Conservation (phyloP, 371 early-diverging fungal genomes). For the Chytridium lagenaria region DNA sequence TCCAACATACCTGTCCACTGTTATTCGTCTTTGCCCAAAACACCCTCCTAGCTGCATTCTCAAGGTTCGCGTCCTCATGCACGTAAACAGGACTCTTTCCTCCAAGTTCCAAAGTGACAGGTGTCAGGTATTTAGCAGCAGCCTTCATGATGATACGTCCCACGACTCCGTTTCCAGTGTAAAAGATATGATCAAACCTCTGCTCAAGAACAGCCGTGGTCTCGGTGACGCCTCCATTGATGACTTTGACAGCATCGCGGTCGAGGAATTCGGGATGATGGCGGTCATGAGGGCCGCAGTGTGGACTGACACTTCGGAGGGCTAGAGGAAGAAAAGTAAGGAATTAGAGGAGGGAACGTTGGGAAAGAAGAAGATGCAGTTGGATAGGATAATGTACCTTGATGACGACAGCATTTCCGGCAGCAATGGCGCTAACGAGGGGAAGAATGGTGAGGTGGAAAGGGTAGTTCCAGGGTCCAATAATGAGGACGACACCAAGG, state of each 20-base stretch:
- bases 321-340: too few relatives aligned
- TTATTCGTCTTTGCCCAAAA: not conserved
- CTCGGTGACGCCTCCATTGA: slow-evolving; percentile 82
- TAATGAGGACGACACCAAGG: slow-evolving; percentile 73
- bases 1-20: slow-evolving; percentile 54
- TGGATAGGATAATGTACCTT: too few relatives aligned
- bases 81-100: slow-evolving; percentile 65
- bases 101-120: slow-evolving; percentile 88
- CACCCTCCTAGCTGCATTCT: not conserved
- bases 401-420: slow-evolving; percentile 83
- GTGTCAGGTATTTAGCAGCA: slow-evolving; percentile 77
- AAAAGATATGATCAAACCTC: slow-evolving; percentile 85
- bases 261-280: slow-evolving; percentile 79
- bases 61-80: not conserved
- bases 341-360: too few relatives aligned
- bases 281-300: slow-evolving; percentile 70
- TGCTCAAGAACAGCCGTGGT: slow-evolving; percentile 75
- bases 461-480: slow-evolving; percentile 55
- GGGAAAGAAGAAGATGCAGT: too few relatives aligned
- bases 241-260: slow-evolving; percentile 63
- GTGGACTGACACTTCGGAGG: slow-evolving; percentile 82
- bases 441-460: slow-evolving; percentile 73
- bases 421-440: slow-evolving; percentile 84
- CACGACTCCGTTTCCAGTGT: slow-evolving; percentile 82
- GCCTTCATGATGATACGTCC: slow-evolving; percentile 76